A percentile compares a stretch with the other conserved stretches of the same genome.
phyloP scores from a whole-genome alignment of 2,329 filamentous ascomycete genomes.

The Alternaria sp. region DNA sequence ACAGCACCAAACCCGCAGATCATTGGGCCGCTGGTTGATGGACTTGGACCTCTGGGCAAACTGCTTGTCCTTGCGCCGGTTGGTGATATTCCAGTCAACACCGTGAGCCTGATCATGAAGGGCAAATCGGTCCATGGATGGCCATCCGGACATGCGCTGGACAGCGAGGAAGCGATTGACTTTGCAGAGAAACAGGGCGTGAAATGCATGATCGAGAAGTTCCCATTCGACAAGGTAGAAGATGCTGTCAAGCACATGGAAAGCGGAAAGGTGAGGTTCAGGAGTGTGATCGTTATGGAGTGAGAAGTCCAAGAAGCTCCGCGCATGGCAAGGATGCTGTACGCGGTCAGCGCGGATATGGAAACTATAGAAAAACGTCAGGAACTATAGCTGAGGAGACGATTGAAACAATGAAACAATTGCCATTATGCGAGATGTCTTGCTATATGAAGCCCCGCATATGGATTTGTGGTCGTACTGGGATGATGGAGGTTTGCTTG shows the following conservation, averaged over 20 bases:
- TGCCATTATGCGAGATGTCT: constrained; percentile 2
- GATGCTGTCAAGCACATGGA: constrained; percentile 60
- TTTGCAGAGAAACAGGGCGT: constrained; percentile 57
- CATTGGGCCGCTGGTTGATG: constrained; percentile 61
- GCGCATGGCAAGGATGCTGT: not conserved
- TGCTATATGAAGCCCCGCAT: not conserved
- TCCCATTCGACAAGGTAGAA: constrained; percentile 58
- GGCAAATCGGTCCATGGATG: constrained; percentile 59
- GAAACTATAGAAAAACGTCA: not conserved
- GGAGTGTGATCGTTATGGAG: constrained; percentile 58
- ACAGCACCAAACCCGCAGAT: constrained; percentile 67
- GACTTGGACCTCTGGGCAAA: constrained; percentile 63
- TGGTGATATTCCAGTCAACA: constrained; percentile 54
- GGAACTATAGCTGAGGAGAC: constrained; percentile 3
- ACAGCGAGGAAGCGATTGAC: constrained; percentile 60
- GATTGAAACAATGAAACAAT: constrained; percentile 17
- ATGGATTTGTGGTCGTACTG: not conserved
- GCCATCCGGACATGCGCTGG: constrained; percentile 60
- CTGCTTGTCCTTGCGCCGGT: constrained; percentile 64
- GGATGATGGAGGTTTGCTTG: constrained; percentile 1
- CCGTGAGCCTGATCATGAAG: constrained; percentile 53
- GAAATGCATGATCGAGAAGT: constrained; percentile 61
- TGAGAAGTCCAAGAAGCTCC: constrained; percentile 18
- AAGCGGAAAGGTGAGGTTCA: constrained; percentile 58
- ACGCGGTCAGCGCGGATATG: not conserved